Evolutionary conservation across 2,329 filamentous ascomycete genomes (phyloP).

Genomic region (Trichoderma koningiopsis): DNA sequence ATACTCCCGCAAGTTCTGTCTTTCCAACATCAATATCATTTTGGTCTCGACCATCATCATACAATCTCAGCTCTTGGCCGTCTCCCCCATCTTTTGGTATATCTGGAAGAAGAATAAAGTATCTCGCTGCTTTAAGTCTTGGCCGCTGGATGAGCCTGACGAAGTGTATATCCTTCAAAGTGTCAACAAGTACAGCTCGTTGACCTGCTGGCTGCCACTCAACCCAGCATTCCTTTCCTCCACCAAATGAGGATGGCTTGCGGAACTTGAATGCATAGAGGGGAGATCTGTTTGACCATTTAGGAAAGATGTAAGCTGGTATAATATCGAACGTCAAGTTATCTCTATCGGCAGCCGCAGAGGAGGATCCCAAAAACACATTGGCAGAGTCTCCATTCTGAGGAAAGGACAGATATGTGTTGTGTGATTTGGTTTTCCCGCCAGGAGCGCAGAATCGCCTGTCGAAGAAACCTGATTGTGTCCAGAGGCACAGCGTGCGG

Average conservation of each 20-base stretch:
- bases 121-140: not conserved
- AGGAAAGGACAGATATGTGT: constrained; percentile 8
- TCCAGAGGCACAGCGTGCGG: constrained; percentile 5
- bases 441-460: not conserved
- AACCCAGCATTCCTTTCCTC: not conserved
- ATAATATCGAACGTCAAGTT: constrained; percentile 16
- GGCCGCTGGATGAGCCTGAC: not conserved
- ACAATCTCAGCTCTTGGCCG: not conserved
- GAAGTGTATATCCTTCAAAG: not conserved
- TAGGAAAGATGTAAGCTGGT: not conserved
- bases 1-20: constrained; percentile 14
- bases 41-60: not conserved
- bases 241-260: not conserved
- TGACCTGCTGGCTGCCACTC: constrained; percentile 12
- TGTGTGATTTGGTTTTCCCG: not conserved
- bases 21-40: constrained; percentile 10
- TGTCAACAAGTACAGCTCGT: not conserved
- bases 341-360: not conserved
- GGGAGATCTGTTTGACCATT: not conserved
- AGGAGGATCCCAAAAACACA: not conserved
- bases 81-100: not conserved
- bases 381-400: not conserved
- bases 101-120: not conserved
- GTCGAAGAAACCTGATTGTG: not conserved
- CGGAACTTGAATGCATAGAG: constrained; percentile 15